Percentiles rank a stretch among this genome's conserved stretches.
These are phyloP conservation scores for Odontarrhena argentea DNA, from an alignment of 345 rosid species.

Conservation along the genomic window DNA sequence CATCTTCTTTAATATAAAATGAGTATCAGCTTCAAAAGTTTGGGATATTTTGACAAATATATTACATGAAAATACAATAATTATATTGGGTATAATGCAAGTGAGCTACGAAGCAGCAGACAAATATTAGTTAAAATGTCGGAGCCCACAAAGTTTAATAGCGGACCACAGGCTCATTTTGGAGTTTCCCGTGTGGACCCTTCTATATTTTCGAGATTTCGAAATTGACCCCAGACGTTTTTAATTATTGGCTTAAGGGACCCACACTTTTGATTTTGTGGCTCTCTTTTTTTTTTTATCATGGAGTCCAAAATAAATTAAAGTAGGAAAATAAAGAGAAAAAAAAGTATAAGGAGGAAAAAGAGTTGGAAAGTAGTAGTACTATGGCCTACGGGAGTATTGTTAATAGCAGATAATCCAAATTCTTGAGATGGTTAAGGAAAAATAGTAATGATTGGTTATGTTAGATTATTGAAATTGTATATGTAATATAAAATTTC, in stretches of 20 bases:
- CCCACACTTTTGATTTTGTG: slow-evolving; percentile 29
- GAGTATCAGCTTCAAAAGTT: too few relatives aligned
- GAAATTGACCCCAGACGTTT: slow-evolving; percentile 26
- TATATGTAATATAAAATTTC: not conserved
- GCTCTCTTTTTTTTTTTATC: not conserved
- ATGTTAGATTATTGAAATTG: not conserved
- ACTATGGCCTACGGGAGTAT: not conserved
- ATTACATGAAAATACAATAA: not conserved
- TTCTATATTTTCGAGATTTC: slow-evolving; percentile 4
- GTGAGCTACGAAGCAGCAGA: slow-evolving; percentile 28
- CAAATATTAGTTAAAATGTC: slow-evolving; percentile 28
- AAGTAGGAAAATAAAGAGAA: slow-evolving; percentile 1
- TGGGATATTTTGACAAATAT: slow-evolving; percentile 13
- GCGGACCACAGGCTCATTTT: slow-evolving; percentile 33
- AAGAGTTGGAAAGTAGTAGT: not conserved
- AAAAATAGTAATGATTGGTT: slow-evolving; percentile 31
- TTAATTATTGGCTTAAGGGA: slow-evolving; percentile 20
- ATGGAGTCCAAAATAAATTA: not conserved
- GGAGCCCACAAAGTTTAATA: slow-evolving; percentile 40
- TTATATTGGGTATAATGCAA: slow-evolving; percentile 20
- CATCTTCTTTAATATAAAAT: too few relatives aligned
- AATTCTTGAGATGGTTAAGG: slow-evolving; percentile 15
- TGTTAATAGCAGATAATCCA: slow-evolving; percentile 31
- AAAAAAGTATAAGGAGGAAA: not conserved
- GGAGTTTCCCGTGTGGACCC: slow-evolving; percentile 23